A percentile compares a stretch with the other conserved stretches of the same genome.
These are phyloP conservation scores for Alloteropsis angusta DNA, from an alignment of 202 grass and related monocot genomes.

Conservation along the genomic window DNA sequence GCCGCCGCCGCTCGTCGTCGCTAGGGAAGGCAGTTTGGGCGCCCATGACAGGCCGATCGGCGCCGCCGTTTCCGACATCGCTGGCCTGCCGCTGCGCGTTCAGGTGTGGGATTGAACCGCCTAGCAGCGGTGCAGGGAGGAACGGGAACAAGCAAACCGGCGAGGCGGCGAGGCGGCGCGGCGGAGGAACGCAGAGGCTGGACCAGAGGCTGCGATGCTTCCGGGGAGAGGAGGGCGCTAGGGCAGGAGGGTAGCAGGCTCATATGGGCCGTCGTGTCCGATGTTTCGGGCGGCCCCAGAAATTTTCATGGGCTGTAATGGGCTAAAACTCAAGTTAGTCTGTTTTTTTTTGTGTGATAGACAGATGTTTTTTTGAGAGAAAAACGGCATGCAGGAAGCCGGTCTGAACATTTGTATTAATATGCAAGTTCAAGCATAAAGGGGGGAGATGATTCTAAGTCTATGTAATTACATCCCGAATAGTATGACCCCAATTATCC, in stretches of 20 bases:
- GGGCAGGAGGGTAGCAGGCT: not conserved
- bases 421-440: too few relatives aligned
- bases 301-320: not conserved
- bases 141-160: not conserved
- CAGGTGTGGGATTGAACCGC: not conserved
- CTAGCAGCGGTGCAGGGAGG: too few relatives aligned
- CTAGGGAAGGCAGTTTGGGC: slow-evolving; percentile 31
- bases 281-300: not conserved
- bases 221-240: not conserved
- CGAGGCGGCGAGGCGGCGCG: not conserved
- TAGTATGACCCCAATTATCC: too few relatives aligned
- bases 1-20: not conserved
- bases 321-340: not conserved
- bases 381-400: too few relatives aligned
- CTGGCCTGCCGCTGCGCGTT: not conserved
- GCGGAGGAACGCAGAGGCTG: not conserved
- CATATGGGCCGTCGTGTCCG: not conserved
- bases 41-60: slow-evolving; percentile 45
- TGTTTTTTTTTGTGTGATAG: too few relatives aligned
- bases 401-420: too few relatives aligned
- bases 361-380: too few relatives aligned
- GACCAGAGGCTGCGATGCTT: not conserved
- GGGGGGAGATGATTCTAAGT: too few relatives aligned
- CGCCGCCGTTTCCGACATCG: slow-evolving; percentile 18
- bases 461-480: too few relatives aligned